These are phyloP conservation scores for Aspergillus novofumigatus DNA, from an alignment of 2,329 filamentous ascomycete genomes.

Conservation along the genomic window DNA sequence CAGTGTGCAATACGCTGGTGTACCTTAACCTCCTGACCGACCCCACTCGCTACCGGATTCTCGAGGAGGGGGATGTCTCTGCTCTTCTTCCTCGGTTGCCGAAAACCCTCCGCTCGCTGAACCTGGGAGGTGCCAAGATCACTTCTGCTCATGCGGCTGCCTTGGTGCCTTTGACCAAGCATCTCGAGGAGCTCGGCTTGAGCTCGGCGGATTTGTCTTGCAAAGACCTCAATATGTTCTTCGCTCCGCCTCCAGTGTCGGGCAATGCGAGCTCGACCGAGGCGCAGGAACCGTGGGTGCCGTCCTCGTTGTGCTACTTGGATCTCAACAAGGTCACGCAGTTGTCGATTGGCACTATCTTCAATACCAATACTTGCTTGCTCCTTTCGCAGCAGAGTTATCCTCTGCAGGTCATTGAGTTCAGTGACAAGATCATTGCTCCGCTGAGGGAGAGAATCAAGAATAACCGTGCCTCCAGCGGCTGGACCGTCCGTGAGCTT, in stretches of 20 bases:
- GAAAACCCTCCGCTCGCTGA: slow-evolving; percentile 65
- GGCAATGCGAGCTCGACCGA: not conserved
- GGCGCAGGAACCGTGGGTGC: slow-evolving; percentile 45
- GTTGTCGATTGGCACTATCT: slow-evolving; percentile 54
- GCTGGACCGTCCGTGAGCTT: slow-evolving; percentile 67
- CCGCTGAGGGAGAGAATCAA: slow-evolving; percentile 60
- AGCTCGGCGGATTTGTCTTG: slow-evolving; percentile 63
- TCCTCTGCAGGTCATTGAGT: slow-evolving; percentile 72
- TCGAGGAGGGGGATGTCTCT: slow-evolving; percentile 63
- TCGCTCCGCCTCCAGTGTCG: slow-evolving; percentile 37
- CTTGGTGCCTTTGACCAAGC: slow-evolving; percentile 63
- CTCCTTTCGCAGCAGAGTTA: slow-evolving; percentile 58
- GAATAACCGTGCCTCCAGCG: slow-evolving; percentile 52
- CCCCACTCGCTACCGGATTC: slow-evolving; percentile 65
- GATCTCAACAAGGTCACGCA: slow-evolving; percentile 68
- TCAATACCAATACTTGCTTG: slow-evolving; percentile 51
- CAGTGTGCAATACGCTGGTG: slow-evolving; percentile 59
- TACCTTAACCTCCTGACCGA: slow-evolving; percentile 73
- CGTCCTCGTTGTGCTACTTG: slow-evolving; percentile 66
- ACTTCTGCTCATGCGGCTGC: slow-evolving; percentile 59
- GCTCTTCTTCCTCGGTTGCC: slow-evolving; percentile 64
- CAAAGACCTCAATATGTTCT: slow-evolving; percentile 60
- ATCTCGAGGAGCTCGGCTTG: slow-evolving; percentile 71
- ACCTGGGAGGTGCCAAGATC: slow-evolving; percentile 71
- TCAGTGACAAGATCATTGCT: slow-evolving; percentile 64